Evolutionary conservation across 139 green algal species (phyloP).

Genomic region (Chlamydomonas asymmetrica): DNA sequence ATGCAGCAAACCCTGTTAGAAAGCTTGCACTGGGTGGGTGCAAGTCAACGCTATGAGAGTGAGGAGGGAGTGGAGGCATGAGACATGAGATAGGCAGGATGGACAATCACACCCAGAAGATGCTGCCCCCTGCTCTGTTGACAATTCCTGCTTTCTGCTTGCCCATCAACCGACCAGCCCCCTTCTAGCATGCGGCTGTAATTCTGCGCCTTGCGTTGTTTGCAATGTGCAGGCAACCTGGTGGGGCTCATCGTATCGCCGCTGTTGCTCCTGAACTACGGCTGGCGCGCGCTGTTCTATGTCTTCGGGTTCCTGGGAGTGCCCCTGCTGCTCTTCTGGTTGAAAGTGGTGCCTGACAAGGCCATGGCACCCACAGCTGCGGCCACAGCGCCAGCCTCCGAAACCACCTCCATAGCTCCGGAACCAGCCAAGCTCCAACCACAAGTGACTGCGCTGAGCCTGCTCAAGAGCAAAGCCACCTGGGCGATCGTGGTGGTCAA

Average conservation of each 20-base stretch:
- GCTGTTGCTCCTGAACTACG: constrained; percentile 66
- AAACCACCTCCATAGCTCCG: not conserved
- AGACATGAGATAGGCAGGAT: not conserved
- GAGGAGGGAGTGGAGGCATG: too few species aligned
- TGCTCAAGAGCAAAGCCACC: constrained; percentile 62
- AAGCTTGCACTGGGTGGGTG: too few species aligned
- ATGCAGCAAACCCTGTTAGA: too few species aligned
- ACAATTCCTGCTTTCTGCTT: too few species aligned
- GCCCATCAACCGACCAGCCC: too few species aligned
- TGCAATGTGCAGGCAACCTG: constrained; percentile 71
- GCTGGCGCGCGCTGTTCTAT: constrained; percentile 82
- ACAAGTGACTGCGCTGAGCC: constrained; percentile 1
- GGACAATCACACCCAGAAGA: not conserved
- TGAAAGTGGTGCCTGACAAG: constrained; percentile 55
- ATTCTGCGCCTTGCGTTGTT: too few species aligned
- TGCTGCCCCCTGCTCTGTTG: too few species aligned
- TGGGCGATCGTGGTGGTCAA: constrained; percentile 91
- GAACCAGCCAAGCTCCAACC: not conserved
- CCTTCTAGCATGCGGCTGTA: too few species aligned
- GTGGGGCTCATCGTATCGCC: constrained; percentile 80
- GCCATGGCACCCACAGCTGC: not conserved
- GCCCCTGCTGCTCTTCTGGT: constrained; percentile 77
- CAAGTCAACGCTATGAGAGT: too few species aligned
- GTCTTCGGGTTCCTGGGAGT: constrained; percentile 73
- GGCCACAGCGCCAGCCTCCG: constrained; percentile 2